A percentile compares a stretch with the other conserved stretches of the same genome.
Conservation (phyloP, 2,329 filamentous ascomycete genomes). For the Calycina herbarum region DNA sequence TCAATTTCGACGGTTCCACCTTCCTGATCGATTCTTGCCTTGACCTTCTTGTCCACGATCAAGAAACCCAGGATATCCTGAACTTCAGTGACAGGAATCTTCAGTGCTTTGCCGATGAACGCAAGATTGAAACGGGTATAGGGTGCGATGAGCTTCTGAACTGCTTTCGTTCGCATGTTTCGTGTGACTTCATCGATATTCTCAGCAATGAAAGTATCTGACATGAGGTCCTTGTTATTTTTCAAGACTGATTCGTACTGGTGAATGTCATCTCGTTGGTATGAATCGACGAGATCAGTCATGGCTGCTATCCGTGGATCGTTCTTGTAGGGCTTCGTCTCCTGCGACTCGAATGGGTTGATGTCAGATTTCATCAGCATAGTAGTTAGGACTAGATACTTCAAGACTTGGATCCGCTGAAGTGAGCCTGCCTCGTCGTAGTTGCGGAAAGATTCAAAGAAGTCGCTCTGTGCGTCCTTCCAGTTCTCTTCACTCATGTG, state of each 20-base stretch:
- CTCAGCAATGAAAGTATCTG: constrained; percentile 94
- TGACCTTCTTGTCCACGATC: constrained; percentile 85
- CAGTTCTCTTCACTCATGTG: constrained; percentile 99
- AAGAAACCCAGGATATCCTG: constrained; percentile 95
- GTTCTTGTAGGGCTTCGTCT: constrained; percentile 97
- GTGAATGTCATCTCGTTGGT: constrained; percentile 92
- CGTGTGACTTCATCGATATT: constrained; percentile 99
- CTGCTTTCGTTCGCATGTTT: constrained; percentile 95
- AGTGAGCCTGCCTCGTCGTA: constrained; percentile 97
- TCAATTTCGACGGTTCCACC: constrained; percentile 80
- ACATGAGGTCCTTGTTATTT: constrained; percentile 83
- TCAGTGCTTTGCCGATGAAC: constrained; percentile 86
- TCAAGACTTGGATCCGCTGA: constrained; percentile 94
- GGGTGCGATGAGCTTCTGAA: constrained; percentile 88
- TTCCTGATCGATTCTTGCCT: constrained; percentile 87
- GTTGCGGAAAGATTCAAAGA: constrained; percentile 98
- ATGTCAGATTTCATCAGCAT: constrained; percentile 99
- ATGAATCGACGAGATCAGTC: constrained; percentile 95
- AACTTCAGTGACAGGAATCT: constrained; percentile 81
- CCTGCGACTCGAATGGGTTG: constrained; percentile 97
- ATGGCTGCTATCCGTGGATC: constrained; percentile 94
- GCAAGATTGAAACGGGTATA: constrained; percentile 88
- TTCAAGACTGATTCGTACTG: constrained; percentile 85
- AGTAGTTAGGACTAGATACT: constrained; percentile 92
- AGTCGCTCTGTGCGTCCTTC: constrained; percentile 95